Evolutionary conservation across 768 basidiomycete species (phyloP).

Genomic region (Macrolepiota albuminosa): DNA sequence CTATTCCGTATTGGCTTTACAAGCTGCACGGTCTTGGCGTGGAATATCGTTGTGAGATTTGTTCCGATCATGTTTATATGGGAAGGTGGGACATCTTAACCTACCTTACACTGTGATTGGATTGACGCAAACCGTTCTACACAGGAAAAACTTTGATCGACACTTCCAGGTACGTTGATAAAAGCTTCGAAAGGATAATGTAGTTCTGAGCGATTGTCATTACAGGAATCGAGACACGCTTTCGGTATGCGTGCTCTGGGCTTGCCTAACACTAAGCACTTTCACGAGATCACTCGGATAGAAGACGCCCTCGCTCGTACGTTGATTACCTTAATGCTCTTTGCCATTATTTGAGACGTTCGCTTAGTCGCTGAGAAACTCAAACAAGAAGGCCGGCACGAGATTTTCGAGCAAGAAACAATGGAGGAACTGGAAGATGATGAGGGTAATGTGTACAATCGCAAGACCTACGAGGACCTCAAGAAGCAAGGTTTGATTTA

Average conservation of each 20-base stretch:
- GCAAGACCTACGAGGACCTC: slow-evolving; percentile 95
- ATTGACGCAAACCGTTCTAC: slow-evolving; percentile 7
- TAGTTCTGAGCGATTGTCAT: slow-evolving; percentile 18
- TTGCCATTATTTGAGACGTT: neutral
- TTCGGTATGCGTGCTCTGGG: slow-evolving; percentile 98
- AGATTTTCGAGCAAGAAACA: slow-evolving; percentile 88
- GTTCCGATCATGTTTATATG: slow-evolving; percentile 96
- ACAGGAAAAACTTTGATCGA: slow-evolving; percentile 90
- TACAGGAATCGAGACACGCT: slow-evolving; percentile 88
- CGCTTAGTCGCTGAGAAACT: slow-evolving; percentile 89
- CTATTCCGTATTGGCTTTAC: slow-evolving; percentile 98
- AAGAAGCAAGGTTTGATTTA: slow-evolving; percentile 93
- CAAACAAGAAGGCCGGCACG: slow-evolving; percentile 93
- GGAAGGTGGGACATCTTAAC: slow-evolving; percentile 57
- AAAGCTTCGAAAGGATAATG: slow-evolving; percentile 44
- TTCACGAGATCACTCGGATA: slow-evolving; percentile 97
- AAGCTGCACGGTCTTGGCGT: slow-evolving; percentile 98
- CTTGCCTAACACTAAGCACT: slow-evolving; percentile 97
- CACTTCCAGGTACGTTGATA: slow-evolving; percentile 75
- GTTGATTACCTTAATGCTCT: slow-evolving; percentile 26
- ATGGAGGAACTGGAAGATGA: slow-evolving; percentile 99
- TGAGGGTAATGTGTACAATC: slow-evolving; percentile 97
- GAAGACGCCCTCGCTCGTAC: slow-evolving; percentile 91
- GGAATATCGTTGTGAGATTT: slow-evolving; percentile 96
- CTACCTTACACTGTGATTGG: neutral